These are phyloP conservation scores for Ambrosia trifida DNA, from an alignment of 129 eudicot genomes.

Conservation along the genomic window DNA sequence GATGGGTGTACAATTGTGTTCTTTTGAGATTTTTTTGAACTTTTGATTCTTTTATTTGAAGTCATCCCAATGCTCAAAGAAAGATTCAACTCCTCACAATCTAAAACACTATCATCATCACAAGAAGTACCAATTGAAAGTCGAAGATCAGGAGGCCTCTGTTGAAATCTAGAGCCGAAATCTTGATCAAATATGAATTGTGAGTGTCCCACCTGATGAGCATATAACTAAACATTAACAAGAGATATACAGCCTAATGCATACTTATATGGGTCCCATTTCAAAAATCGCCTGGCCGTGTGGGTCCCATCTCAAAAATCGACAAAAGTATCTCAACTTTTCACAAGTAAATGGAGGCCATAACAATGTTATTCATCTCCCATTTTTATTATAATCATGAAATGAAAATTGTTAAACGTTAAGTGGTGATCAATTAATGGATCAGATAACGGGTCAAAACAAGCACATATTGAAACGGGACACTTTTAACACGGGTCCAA, in stretches of 20 bases:
- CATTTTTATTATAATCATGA: neutral
- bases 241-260: neutral
- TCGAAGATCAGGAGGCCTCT: conserved; percentile 36
- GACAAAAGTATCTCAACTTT: neutral
- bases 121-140: conserved; percentile 18
- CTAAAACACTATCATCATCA: conserved; percentile 24
- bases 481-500: neutral
- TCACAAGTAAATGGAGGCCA: neutral
- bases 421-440: neutral
- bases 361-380: neutral
- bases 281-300: neutral
- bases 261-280: neutral
- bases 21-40: conserved; percentile 24
- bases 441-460: neutral
- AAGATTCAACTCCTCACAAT: conserved; percentile 48
- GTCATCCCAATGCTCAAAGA: conserved; percentile 46
- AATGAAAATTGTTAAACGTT: neutral
- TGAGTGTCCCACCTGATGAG: conserved; percentile 39
- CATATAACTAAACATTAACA: conserved; percentile 23
- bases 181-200: conserved; percentile 19
- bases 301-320: neutral
- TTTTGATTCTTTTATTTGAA: conserved; percentile 30
- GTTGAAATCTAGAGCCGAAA: conserved; percentile 32
- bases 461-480: neutral
- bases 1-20: conserved; percentile 27